A percentile compares a stretch with the other conserved stretches of the same genome.
These are phyloP conservation scores for Fusarium euwallaceae DNA, from an alignment of 2,329 filamentous ascomycete genomes.

Conservation along the genomic window DNA sequence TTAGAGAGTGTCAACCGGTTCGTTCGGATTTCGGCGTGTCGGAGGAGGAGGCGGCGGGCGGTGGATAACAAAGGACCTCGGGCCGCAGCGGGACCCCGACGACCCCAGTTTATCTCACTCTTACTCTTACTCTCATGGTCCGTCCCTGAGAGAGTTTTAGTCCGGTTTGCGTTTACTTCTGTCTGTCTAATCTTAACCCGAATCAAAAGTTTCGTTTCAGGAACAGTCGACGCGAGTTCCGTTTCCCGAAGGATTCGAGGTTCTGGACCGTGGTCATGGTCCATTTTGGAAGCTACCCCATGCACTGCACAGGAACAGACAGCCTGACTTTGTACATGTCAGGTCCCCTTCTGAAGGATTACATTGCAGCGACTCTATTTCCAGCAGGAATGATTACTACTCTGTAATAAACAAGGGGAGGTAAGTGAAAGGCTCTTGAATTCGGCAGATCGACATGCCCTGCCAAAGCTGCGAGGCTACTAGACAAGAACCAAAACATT, in stretches of 20 bases:
- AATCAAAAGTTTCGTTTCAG: not conserved
- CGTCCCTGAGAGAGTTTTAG: not conserved
- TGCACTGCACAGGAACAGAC: not conserved
- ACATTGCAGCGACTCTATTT: not conserved
- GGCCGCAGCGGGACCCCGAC: not conserved
- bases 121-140: not conserved
- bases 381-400: not conserved
- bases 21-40: conserved; percentile 3
- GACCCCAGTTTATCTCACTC: not conserved
- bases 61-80: conserved; percentile 1
- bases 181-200: not conserved
- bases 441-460: conserved; percentile 33
- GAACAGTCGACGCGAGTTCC: not conserved
- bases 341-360: not conserved
- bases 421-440: not conserved
- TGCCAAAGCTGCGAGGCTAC: conserved; percentile 13
- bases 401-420: not conserved
- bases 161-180: too few relatives aligned
- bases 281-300: conserved; percentile 1
- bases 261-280: not conserved
- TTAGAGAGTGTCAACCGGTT: not conserved
- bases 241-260: not conserved
- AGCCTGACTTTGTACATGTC: not conserved
- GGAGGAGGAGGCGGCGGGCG: not conserved
- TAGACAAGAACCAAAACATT: not conserved